Percentiles rank a stretch among this genome's conserved stretches.
phyloP scores from a whole-genome alignment of 2,329 filamentous ascomycete species.

The Fusarium virguliforme region DNA sequence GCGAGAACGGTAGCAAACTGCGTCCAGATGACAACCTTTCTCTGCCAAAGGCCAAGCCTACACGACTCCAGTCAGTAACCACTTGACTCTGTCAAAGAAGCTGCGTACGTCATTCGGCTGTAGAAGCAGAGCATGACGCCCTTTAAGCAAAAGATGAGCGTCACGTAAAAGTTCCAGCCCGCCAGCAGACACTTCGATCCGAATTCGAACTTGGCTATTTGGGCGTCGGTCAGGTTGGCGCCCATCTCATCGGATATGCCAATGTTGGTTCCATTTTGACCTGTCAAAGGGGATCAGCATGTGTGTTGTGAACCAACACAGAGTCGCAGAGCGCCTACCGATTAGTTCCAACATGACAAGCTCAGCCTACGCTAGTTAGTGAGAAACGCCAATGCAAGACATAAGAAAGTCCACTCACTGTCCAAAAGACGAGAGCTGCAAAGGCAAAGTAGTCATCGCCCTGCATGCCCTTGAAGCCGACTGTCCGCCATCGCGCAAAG shows the following conservation, averaged over 20 bases:
- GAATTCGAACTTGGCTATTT: slow-evolving; percentile 51
- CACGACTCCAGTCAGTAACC: slow-evolving; percentile 22
- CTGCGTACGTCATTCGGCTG: slow-evolving; percentile 59
- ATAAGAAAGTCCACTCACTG: slow-evolving; percentile 47
- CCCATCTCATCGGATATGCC: slow-evolving; percentile 55
- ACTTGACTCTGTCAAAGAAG: neutral
- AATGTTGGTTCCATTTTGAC: slow-evolving; percentile 59
- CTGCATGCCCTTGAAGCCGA: slow-evolving; percentile 60
- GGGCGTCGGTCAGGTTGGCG: slow-evolving; percentile 50
- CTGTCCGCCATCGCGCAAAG: slow-evolving; percentile 57
- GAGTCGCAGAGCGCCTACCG: slow-evolving; percentile 44
- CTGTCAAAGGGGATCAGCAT: slow-evolving; percentile 47
- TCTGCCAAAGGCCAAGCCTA: slow-evolving; percentile 58
- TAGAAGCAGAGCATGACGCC: slow-evolving; percentile 63
- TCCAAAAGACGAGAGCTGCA: slow-evolving; percentile 58
- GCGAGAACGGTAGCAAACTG: slow-evolving; percentile 51
- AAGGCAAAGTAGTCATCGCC: slow-evolving; percentile 63
- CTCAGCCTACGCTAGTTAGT: slow-evolving; percentile 42
- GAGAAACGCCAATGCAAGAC: neutral
- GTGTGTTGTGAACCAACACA: slow-evolving; percentile 11
- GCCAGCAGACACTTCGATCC: slow-evolving; percentile 57
- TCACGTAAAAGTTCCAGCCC: slow-evolving; percentile 61
- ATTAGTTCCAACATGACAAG: slow-evolving; percentile 56
- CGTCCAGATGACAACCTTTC: slow-evolving; percentile 58
- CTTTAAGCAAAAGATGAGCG: slow-evolving; percentile 62